Base-by-base conservation (phyloP, 768 basidiomycete genomes). In the Xerocomellus amylosporus region DNA sequence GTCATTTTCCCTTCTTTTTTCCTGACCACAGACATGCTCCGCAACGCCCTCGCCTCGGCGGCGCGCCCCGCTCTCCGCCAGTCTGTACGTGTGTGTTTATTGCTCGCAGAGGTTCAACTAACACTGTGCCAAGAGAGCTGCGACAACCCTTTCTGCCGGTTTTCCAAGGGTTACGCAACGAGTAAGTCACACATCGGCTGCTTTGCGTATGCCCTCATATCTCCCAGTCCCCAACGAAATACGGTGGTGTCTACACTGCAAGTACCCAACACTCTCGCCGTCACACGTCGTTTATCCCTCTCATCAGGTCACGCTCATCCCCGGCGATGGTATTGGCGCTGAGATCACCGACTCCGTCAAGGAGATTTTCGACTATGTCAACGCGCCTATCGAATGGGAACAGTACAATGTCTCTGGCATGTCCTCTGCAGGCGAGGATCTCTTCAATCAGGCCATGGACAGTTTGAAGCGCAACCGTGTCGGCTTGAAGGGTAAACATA, bases 341-440 rank as follows among this genome's bases (percentile, higher is more conserved):
- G 97, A 99, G 77, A 93, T 99, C 68, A 93, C 96, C 55, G 92
- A 96, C 75, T 95, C 93, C 2, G 95, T 99, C 62, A 98, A 99
- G 77, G 95, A 98, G 74, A 95, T 99, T 69, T 99, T 99, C 69
- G 93, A 96, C 72, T 82, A 91, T 62, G 84, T 93, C 70, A 99
- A 98, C 69, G 97, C 95, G 31, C 97, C 97, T 72, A 96, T 99
- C 74, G 93, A 98, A 71, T 97, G 93, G 91, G 95, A 98, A 67
- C 94, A 98, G 72, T 98, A 95, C 76, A 84, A 98, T 67, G 94
- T 99, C 59, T 96, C 94, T 38, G 97, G 97, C 55, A 86, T 95
- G 81, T 96, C 95, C 36, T 90, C 90, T 37, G 80, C 90, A 45
- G 94, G 94, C 62, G 97, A 98, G 72, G 90, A 85, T 45, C 84